A percentile compares a stretch with the other conserved stretches of the same genome.
These are phyloP conservation scores for Rubroboletus pulcherrimus DNA, from an alignment of 768 basidiomycete genomes.

Conservation along the genomic window DNA sequence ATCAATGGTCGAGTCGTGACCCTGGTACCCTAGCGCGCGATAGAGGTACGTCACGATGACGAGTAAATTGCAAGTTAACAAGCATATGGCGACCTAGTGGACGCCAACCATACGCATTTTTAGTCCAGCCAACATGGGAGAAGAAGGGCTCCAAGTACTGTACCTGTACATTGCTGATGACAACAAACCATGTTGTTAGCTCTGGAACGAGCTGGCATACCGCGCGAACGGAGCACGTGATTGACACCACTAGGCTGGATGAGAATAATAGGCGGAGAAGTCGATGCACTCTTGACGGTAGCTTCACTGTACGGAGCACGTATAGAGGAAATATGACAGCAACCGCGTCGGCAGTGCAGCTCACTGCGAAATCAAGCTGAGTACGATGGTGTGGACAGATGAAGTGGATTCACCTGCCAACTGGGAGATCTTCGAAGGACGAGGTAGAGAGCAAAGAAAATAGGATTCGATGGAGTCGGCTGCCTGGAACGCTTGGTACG, in stretches of 20 bases:
- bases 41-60: conserved; percentile 26
- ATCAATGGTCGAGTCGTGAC: background rate
- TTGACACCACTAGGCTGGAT: background rate
- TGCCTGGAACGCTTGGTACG: background rate
- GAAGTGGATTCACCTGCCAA: conserved; percentile 1
- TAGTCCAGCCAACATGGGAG: background rate
- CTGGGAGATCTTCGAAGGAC: background rate
- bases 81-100: conserved; percentile 11
- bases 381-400: background rate
- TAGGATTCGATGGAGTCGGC: background rate
- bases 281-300: background rate
- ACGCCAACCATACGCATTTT: background rate
- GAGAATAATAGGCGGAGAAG: conserved; percentile 12
- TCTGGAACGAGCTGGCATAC: background rate
- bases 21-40: conserved; percentile 10
- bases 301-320: conserved; percentile 4
- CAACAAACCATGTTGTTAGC: background rate
- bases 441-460: background rate
- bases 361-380: background rate
- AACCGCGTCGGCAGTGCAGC: background rate
- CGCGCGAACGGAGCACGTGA: background rate
- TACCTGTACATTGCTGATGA: conserved; percentile 10
- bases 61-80: conserved; percentile 23
- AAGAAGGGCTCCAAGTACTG: no score
- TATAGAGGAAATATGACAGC: background rate